Conservation (phyloP, 176 grass and related monocot species). For the Microstegium vimineum region DNA sequence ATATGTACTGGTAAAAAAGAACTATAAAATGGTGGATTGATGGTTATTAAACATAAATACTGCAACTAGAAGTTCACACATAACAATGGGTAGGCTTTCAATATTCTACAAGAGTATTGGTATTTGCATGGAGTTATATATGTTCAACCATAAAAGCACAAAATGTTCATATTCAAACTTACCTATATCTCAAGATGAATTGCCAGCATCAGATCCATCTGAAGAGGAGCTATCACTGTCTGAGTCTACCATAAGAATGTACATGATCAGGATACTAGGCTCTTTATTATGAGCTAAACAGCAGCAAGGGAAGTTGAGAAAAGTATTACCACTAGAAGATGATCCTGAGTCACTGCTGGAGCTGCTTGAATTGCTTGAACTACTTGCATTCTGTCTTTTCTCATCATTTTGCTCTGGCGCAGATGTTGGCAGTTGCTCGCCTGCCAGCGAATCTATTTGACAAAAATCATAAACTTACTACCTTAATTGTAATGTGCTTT, state of each 20-base stretch:
- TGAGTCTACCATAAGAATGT: conserved; percentile 55
- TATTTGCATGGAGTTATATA: background rate
- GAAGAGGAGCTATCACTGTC: conserved; percentile 92
- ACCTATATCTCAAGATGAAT: conserved; percentile 47
- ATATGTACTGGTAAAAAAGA: background rate
- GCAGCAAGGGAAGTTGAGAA: background rate
- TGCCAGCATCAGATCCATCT: conserved; percentile 73
- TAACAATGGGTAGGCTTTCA: background rate
- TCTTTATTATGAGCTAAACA: background rate
- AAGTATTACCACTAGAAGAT: conserved; percentile 73
- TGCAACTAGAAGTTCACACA: background rate
- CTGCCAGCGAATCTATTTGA: conserved; percentile 12
- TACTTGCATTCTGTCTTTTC: conserved; percentile 51
- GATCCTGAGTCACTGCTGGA: conserved; percentile 91
- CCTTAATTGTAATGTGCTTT: conserved; percentile 6
- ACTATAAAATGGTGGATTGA: background rate
- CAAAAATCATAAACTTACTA: background rate
- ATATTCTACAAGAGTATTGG: background rate
- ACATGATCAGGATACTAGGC: background rate
- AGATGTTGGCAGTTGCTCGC: conserved; percentile 31
- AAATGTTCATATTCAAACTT: background rate
- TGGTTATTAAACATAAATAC: conserved; percentile 11
- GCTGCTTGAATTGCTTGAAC: conserved; percentile 74
- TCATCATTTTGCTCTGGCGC: conserved; percentile 43
- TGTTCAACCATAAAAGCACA: background rate